These are phyloP conservation scores for Cercospora beticola DNA, from an alignment of 2,329 filamentous ascomycete species.

Conservation along the genomic window DNA sequence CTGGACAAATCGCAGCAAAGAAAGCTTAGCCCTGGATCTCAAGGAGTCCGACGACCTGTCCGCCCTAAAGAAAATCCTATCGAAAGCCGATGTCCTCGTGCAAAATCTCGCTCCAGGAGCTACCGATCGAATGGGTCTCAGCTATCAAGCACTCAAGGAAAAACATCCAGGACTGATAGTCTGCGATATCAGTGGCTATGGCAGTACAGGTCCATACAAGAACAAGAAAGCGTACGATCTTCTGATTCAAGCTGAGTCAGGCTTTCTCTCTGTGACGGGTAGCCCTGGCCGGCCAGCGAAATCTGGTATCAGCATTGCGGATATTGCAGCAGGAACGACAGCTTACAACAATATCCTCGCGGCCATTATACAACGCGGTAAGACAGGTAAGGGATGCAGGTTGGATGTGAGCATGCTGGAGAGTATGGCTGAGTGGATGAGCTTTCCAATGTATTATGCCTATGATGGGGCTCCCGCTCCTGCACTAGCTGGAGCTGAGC, in stretches of 20 bases:
- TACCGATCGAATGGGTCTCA: slow-evolving; percentile 85
- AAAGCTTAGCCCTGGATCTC: slow-evolving; percentile 85
- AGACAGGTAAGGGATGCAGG: slow-evolving; percentile 50
- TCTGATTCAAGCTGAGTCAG: slow-evolving; percentile 79
- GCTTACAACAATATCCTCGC: slow-evolving; percentile 95
- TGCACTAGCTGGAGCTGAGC: slow-evolving; percentile 51
- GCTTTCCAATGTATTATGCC: slow-evolving; percentile 66
- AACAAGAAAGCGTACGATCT: slow-evolving; percentile 95
- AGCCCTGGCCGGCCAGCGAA: slow-evolving; percentile 84
- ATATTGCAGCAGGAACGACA: slow-evolving; percentile 90
- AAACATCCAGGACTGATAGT: slow-evolving; percentile 87
- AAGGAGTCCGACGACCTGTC: slow-evolving; percentile 77
- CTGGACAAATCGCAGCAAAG: slow-evolving; percentile 80
- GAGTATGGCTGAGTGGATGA: slow-evolving; percentile 61
- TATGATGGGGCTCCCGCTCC: slow-evolving; percentile 49
- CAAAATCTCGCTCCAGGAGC: slow-evolving; percentile 93
- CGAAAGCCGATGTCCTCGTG: slow-evolving; percentile 84
- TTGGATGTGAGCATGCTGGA: slow-evolving; percentile 61
- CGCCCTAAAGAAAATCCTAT: slow-evolving; percentile 78
- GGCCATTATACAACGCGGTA: slow-evolving; percentile 65
- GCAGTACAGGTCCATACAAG: slow-evolving; percentile 87
- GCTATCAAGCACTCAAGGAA: slow-evolving; percentile 73
- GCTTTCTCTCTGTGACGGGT: slow-evolving; percentile 66
- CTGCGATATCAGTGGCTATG: slow-evolving; percentile 93
- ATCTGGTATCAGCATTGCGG: slow-evolving; percentile 92